Base-by-base conservation (phyloP, 352 stramenopile genomes). In the Phytopythium delawarense region DNA sequence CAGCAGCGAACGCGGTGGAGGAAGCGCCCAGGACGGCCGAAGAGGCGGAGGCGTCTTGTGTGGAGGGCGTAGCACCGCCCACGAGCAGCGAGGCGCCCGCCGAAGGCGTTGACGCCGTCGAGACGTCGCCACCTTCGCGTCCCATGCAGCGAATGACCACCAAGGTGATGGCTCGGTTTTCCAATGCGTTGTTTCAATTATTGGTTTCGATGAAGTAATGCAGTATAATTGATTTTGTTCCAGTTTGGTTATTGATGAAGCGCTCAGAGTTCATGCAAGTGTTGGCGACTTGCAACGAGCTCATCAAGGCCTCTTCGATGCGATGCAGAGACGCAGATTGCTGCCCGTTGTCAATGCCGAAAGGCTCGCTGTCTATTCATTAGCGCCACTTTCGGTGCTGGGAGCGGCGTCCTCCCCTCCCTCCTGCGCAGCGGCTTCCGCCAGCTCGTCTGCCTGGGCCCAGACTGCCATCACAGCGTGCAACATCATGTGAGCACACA, bases 381-480 rank as follows among this genome's bases (percentile, higher is more conserved):
- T 50, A 11, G 44, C 18, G 42, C 18, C 42, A 30, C 20, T 23
- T 16, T 57, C 16, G 6, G 18, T 28, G 25, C 25, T 28, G 25
- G 25, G 25, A 2, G 25, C 8, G 1, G 51, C 32, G 15, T 64
- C 15, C 2, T 57, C 60, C 0, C 52, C 32, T 7, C 67, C 61
- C 13, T 72, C 69, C 9, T 60, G 42, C 23, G 59, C 62, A 34
- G 42, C 53, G 46, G 23, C 25, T n/a, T 67, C 49, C 45, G 61
- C 67, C 8, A 59, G 40, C 57, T 74, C 71, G 53, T 86, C 72
- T 9, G 61, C 57, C 61, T 91, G 79, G 7, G 84, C 81, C 84
- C 84, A 92, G 32, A 92, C 83, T 91, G 20, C 45, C 63, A 32
- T 42, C 21, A n/a, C 53, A 30, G 66, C 35, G 34, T 37, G 56